phyloP scores from a whole-genome alignment of 1,139 yeast genomes.

The Kodamaea alishanica region DNA sequence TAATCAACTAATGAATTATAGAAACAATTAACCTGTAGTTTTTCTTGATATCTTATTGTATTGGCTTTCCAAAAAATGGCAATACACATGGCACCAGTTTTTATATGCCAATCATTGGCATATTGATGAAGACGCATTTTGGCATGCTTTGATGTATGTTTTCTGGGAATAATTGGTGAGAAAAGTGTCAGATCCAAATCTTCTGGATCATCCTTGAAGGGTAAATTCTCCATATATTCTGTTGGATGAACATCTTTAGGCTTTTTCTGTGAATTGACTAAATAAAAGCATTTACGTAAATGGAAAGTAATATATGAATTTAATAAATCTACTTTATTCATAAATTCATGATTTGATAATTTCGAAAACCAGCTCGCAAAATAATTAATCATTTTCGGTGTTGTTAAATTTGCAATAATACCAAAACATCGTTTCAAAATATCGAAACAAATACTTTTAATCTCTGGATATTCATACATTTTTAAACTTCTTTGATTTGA shows the following conservation, averaged over 20 bases:
- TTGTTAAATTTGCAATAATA: slow-evolving; percentile 50
- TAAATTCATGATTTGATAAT: slow-evolving; percentile 37
- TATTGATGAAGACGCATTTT: slow-evolving; percentile 61
- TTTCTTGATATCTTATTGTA: slow-evolving; percentile 25
- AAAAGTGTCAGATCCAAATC: slow-evolving; percentile 6
- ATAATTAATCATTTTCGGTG: slow-evolving; percentile 36
- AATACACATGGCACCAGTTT: slow-evolving; percentile 59
- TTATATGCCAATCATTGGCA: slow-evolving; percentile 77
- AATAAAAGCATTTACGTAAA: slow-evolving; percentile 38
- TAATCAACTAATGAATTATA: slow-evolving; percentile 82
- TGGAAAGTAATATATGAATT: slow-evolving; percentile 67
- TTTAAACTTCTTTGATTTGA: slow-evolving; percentile 18
- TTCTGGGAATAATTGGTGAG: slow-evolving; percentile 7
- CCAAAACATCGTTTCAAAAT: slow-evolving; percentile 66
- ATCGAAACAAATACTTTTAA: slow-evolving; percentile 57
- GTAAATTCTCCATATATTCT: slow-evolving; percentile 15
- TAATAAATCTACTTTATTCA: slow-evolving; percentile 48
- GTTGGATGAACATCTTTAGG: slow-evolving; percentile 1
- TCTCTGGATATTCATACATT: slow-evolving; percentile 48
- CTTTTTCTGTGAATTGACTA: slow-evolving; percentile 30
- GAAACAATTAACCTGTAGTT: slow-evolving; percentile 51
- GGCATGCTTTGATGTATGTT: slow-evolving; percentile 24
- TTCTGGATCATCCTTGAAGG: slow-evolving; percentile 17
- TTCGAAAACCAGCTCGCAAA: slow-evolving; percentile 59
- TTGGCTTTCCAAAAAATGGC: slow-evolving; percentile 57